Base-by-base conservation (phyloP, 805 yeast genomes). In the Wickerhamiella lipophila region DNA sequence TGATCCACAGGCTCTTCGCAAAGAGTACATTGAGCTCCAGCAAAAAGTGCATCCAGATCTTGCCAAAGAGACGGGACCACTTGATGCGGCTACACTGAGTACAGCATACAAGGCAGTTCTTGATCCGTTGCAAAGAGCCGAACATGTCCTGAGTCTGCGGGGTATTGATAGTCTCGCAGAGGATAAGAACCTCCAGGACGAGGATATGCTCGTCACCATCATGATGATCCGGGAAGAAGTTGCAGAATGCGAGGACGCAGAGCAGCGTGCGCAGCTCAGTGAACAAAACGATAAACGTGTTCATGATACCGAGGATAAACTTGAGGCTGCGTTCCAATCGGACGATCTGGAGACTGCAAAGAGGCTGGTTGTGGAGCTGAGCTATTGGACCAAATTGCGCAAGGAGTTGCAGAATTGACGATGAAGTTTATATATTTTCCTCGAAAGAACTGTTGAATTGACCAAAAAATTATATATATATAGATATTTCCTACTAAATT, bases 201-300 rank as follows among this genome's bases (percentile, higher is more conserved):
- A 62, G 50, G 73, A 68, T 13, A 66, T 84, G 59, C 66, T 89
- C 36, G 75, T 85, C 80, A 76, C 77, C 40, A 82, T 89, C 19
- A 68, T 89, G 65, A 94, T 86, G 55, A 77, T 85, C 3, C 92
- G 88, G 61, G 98, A 89, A 63, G 74, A 76, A 38, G 67, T 88
- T 50, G 94, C 84, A 52, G 77, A 77, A 54, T 79, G 85, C 4
- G 66, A 68, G 1, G 66, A 64, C 47, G 81, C 76, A 46, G 65
- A 70, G 2, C 95, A 84, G 43, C 68, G 84, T 27, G 72, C 64
- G 1, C 63, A 56, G 0, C 59, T 86, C 36, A 69, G 72, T 26
- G 58, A 53, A 8, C 81, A 77, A 50, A 87, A 86, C 56, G 72
- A 77, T 29, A 61, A 53, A 16, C 70, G 88, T 32, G 75, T 86